These are phyloP conservation scores for Clarireedia hainanense DNA, from an alignment of 2,329 filamentous ascomycete species.

Conservation along the genomic window DNA sequence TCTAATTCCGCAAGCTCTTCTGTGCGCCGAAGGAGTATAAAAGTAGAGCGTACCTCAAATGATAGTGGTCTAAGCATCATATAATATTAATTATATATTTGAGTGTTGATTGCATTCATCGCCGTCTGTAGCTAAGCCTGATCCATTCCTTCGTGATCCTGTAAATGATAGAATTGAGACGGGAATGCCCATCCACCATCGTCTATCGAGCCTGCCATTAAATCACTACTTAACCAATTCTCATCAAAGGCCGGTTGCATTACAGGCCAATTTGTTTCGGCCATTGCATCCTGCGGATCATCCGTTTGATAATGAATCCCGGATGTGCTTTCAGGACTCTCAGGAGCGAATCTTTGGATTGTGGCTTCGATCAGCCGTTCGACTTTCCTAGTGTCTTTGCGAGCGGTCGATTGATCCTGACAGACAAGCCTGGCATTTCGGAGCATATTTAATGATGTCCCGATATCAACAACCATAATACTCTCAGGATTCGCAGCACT, in stretches of 20 bases:
- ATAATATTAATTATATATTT: too few species aligned
- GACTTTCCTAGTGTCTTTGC: not conserved
- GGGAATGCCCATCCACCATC: not conserved
- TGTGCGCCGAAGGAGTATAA: not conserved
- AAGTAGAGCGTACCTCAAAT: constrained; percentile 9
- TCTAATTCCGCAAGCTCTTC: constrained; percentile 27
- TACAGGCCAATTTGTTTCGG: not conserved
- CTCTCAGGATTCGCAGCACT: too few species aligned
- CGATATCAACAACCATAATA: not conserved
- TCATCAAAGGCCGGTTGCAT: not conserved
- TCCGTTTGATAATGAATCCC: not conserved
- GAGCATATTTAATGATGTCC: not conserved
- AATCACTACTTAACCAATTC: not conserved
- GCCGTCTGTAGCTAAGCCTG: not conserved
- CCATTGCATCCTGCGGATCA: not conserved
- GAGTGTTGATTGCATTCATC: too few species aligned
- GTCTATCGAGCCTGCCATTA: not conserved
- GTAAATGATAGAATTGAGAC: not conserved
- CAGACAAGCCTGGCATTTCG: not conserved
- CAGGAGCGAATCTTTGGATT: not conserved
- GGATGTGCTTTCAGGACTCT: not conserved
- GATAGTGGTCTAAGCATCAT: constrained; percentile 32
- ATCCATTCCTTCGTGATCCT: not conserved
- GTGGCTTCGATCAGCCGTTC: not conserved
- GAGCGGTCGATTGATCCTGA: not conserved